Evolutionary conservation across 345 rosid species (phyloP), one percentile per base, ranked within the genome.

Genomic region (Geranium rotundifolium): DNA sequence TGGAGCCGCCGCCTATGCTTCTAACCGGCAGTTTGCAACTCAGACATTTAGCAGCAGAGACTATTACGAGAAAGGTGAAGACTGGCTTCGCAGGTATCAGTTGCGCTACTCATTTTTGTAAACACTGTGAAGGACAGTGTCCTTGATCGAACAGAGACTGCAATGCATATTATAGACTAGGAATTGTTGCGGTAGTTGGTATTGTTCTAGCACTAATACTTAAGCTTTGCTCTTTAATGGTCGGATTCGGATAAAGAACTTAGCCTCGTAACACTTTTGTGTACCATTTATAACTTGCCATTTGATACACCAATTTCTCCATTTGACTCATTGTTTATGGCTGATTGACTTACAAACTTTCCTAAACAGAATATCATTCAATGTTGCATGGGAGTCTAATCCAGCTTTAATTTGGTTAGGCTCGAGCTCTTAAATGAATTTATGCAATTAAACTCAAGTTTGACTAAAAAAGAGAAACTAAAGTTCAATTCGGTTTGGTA

Each of bases 31-130:
- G 49, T 93, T 90, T 73, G 80, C 80, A 2, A 57, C 70, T 56
- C 96, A 86, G 69, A 80, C 91, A 0, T 81, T 90, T 72, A 82
- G 74, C 17, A 83, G 75, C 70, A 68, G 63, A 76, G 99, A 88
- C 79, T 93, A 86, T 71, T 73, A 81, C 17, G 89, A 86, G 80
- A 90, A 86, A 76, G 96, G 95, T 19, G 99, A 93, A 77, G 96
- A 93, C 60, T 93, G 99, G 96, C 85, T 93, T 63, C 80, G 95
- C 8, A 41, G 69, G 34, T 90, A 93, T 68, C 90, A 90, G 68
- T 71, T 86, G 68, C 65, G 67, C 4, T 93, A 84, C 79, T 71
- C 84, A 16, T 58, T 76, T 5, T 34, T 5, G 18, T 85, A 76
- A 46, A 46, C 52, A 9, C 3, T 10, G 27, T 23, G 27, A 23